Base-by-base conservation (phyloP, 2,329 filamentous ascomycete genomes). In the Fusarium keratoplasticum region DNA sequence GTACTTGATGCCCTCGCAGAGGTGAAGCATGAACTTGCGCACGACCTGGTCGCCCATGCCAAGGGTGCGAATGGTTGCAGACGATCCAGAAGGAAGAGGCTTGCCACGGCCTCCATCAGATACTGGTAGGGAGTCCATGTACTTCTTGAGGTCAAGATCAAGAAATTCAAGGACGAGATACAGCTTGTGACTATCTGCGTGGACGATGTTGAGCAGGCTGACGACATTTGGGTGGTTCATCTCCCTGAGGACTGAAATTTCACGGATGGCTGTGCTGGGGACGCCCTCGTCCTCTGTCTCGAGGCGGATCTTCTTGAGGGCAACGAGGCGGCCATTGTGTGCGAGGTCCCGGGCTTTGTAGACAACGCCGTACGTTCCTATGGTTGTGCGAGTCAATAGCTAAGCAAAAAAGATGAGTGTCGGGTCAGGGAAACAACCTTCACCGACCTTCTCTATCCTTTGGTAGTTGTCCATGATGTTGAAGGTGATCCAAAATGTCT, bases 241-340 rank as follows among this genome's bases (percentile, higher is more conserved):
- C 84, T 98, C 95, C 84, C 97, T 98, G 79, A 98, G 90, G 54
- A 98, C 89, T 22, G 94, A 97, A 80, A 98, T 98, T 83, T 98
- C 95, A 78, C 95, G 95, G 79, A 98, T 98, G 75, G 95, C 95
- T 4, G 95, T 98, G 80, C 93, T 95, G 3, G 95, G 95, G 16
- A 97, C 95, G 76, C 95, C 95, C 82, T 98, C 95, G 85, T 98
- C 95, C 86, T 98, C 95, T 68, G 95, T 95, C 82, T 98, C 95
- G 78, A 98, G 93, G 73, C 95, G 93, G 79, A 98, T 98, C 87
- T 98, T 98, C 89, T 98, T 98, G 78, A 98, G 87, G 16, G 95
- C 95, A 72, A 98, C 95, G 77, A 98, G 96, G 78, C 94, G 93
- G 80, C 94, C 94, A 76, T 89, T 89, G 80, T 95, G 92, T 71